phyloP scores from a whole-genome alignment of 495 filamentous ascomycete species.

The Friedmanniomyces simplex region DNA sequence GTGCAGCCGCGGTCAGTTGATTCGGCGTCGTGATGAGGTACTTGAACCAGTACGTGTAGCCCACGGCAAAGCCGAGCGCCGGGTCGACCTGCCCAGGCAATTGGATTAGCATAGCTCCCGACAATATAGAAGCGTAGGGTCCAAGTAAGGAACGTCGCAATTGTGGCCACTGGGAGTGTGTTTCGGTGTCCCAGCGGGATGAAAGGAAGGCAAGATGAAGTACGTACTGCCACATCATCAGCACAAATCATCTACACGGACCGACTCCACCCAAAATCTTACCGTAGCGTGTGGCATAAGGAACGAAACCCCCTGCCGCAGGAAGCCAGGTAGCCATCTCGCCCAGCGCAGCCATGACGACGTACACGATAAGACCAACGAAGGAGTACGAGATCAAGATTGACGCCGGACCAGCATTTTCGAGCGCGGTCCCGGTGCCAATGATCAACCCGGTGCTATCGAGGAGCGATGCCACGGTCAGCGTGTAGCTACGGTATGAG shows the following conservation, averaged over 20 bases:
- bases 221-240: no score
- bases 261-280: no score
- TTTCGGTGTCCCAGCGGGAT: no score
- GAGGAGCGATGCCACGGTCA: conserved; percentile 40
- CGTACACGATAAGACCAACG: conserved; percentile 49
- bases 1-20: conserved; percentile 18
- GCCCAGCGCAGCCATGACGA: conserved; percentile 52
- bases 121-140: no score
- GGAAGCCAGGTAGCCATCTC: conserved; percentile 56
- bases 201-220: no score
- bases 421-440: conserved; percentile 13
- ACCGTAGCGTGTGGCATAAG: conserved; percentile 46
- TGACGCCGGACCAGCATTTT: conserved; percentile 44
- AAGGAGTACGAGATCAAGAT: conserved; percentile 57
- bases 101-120: no score
- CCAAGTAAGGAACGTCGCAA: no score
- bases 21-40: conserved; percentile 26
- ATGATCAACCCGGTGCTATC: conserved; percentile 47
- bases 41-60: conserved; percentile 37
- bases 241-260: no score
- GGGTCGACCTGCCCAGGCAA: conserved; percentile 37
- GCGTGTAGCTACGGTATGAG: conserved; percentile 36
- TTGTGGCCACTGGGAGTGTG: no score
- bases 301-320: conserved; percentile 44
- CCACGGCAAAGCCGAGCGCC: conserved; percentile 52